phyloP scores from a whole-genome alignment of 768 basidiomycete genomes.

The Russula virescens region DNA sequence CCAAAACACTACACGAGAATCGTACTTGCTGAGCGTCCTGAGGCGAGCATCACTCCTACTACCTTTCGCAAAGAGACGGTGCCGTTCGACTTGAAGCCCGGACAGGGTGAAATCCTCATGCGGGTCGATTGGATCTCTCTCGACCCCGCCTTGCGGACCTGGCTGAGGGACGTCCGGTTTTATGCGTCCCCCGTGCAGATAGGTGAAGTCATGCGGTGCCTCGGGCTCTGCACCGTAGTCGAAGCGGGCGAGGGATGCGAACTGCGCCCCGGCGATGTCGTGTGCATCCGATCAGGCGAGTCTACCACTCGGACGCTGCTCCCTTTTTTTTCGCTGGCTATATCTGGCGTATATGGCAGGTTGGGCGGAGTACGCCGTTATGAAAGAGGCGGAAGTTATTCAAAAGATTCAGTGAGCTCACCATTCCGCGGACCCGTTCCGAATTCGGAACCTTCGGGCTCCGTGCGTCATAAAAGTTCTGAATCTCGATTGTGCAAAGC shows the following conservation, averaged over 20 bases:
- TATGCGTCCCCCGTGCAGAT: constrained; percentile 48
- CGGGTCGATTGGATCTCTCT: constrained; percentile 72
- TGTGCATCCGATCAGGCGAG: constrained; percentile 40
- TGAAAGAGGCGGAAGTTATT: constrained; percentile 44
- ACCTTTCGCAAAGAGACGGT: constrained; percentile 65
- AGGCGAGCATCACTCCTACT: constrained; percentile 59
- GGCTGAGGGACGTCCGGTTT: too few relatives aligned
- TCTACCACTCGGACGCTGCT: background rate
- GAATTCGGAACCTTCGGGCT: too few relatives aligned
- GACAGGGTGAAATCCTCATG: constrained; percentile 58
- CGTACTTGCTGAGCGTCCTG: constrained; percentile 71
- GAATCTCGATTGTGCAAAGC: constrained; percentile 31
- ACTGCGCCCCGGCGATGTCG: constrained; percentile 8
- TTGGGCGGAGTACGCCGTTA: constrained; percentile 70
- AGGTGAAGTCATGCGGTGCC: constrained; percentile 60
- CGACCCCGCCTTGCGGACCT: constrained; percentile 88
- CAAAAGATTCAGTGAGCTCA: constrained; percentile 50
- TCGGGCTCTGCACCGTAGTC: constrained; percentile 66
- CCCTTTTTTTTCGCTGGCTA: background rate
- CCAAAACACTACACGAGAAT: constrained; percentile 49
- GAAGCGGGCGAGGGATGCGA: constrained; percentile 63
- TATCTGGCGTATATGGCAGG: constrained; percentile 39
- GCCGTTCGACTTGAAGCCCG: constrained; percentile 50
- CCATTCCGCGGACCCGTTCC: too few relatives aligned
- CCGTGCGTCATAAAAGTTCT: background rate